Evolutionary conservation across 23 red algal genomes (phyloP).

Genomic region (Gracilaria caudata): DNA sequence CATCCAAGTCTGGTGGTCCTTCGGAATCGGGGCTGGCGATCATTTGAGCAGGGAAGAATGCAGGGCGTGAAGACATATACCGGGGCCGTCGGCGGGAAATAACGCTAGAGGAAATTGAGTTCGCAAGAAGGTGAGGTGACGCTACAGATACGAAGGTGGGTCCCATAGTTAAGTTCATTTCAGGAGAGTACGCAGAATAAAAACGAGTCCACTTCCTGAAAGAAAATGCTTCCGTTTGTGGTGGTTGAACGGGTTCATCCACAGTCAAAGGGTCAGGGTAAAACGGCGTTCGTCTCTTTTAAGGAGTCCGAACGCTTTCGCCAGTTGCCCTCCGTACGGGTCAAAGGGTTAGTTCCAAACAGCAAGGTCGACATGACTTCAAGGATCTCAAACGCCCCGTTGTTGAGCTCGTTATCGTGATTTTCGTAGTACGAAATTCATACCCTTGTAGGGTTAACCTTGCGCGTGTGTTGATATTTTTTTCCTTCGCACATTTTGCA

Average conservation of each 20-base stretch:
- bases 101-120: neutral
- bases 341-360: neutral
- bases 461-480: too few species aligned
- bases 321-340: too few species aligned
- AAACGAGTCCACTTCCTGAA: neutral
- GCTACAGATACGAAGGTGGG: neutral
- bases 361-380: neutral
- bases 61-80: neutral
- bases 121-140: neutral
- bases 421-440: too few species aligned
- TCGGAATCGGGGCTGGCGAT: constrained; percentile 63
- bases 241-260: neutral
- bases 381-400: neutral
- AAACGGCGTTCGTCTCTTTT: neutral
- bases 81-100: neutral
- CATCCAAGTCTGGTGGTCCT: constrained; percentile 72
- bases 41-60: constrained; percentile 13
- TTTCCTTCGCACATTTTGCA: too few species aligned
- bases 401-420: neutral
- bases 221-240: too few species aligned
- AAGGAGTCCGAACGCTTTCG: too few species aligned
- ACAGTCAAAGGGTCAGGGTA: neutral
- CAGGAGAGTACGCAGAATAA: neutral
- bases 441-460: neutral
- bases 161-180: neutral